Percentiles rank a stretch among this genome's conserved stretches.
These are phyloP conservation scores for Myriosclerotinia scirpicola DNA, from an alignment of 2,329 filamentous ascomycete genomes.

Conservation along the genomic window DNA sequence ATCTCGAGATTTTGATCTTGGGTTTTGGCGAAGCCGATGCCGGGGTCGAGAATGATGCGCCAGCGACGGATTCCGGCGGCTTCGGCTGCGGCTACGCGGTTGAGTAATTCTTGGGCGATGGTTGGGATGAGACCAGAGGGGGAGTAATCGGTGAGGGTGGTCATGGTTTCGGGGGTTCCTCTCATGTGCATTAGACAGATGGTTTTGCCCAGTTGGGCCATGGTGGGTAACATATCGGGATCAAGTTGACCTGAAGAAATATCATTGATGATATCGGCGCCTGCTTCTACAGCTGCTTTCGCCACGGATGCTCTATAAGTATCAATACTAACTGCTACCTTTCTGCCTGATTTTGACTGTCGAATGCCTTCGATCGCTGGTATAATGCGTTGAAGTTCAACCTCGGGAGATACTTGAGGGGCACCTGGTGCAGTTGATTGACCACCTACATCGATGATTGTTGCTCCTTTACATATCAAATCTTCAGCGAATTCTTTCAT, in stretches of 20 bases:
- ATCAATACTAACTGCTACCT: constrained; percentile 81
- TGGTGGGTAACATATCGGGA: constrained; percentile 74
- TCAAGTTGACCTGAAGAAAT: constrained; percentile 83
- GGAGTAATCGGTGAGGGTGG: constrained; percentile 52
- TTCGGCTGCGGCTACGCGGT: constrained; percentile 70
- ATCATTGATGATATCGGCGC: constrained; percentile 93
- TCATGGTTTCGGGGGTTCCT: constrained; percentile 68
- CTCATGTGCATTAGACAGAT: constrained; percentile 77
- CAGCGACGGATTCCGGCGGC: constrained; percentile 81
- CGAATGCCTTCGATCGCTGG: constrained; percentile 77
- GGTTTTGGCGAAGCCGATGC: constrained; percentile 90
- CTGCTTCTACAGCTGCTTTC: constrained; percentile 69
- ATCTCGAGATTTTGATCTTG: constrained; percentile 78
- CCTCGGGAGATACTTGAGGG: constrained; percentile 63
- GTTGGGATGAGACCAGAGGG: constrained; percentile 54
- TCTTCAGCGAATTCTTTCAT: constrained; percentile 49
- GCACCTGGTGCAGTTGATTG: constrained; percentile 86
- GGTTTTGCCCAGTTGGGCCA: constrained; percentile 74
- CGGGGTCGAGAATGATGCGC: constrained; percentile 93
- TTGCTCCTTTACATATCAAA: constrained; percentile 52
- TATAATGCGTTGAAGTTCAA: constrained; percentile 76
- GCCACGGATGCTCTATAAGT: constrained; percentile 89
- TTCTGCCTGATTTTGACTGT: constrained; percentile 58
- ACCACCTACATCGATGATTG: constrained; percentile 88
- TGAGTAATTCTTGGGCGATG: constrained; percentile 56